Evolutionary conservation across 768 basidiomycete genomes (phyloP).

Genomic region (Cyathus striatus): DNA sequence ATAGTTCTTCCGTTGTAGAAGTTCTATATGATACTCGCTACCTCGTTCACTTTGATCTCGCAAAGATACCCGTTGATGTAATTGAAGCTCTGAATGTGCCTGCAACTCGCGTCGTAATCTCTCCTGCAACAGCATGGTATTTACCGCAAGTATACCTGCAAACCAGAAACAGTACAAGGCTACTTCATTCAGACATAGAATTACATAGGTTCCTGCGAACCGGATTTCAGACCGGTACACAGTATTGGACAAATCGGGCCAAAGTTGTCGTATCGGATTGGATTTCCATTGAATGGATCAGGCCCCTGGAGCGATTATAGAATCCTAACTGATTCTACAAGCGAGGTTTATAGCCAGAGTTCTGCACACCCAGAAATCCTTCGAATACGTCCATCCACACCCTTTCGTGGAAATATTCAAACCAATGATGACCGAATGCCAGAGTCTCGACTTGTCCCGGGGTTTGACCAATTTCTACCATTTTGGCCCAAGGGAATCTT

Average conservation of each 20-base stretch:
- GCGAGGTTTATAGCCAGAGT: not conserved
- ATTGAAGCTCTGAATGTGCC: constrained; percentile 15
- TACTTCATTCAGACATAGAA: too few relatives aligned
- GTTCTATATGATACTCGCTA: constrained; percentile 68
- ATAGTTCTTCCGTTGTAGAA: constrained; percentile 20
- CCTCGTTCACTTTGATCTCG: constrained; percentile 40
- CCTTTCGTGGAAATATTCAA: constrained; percentile 37
- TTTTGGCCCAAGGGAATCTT: constrained; percentile 29
- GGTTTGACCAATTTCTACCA: constrained; percentile 22
- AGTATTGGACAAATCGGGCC: not conserved
- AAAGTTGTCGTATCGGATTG: constrained; percentile 23
- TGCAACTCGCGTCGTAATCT: constrained; percentile 14
- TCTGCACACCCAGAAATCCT: constrained; percentile 23
- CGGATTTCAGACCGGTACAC: too few relatives aligned
- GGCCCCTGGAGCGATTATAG: constrained; percentile 28
- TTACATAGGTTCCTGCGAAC: too few relatives aligned
- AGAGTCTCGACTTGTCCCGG: constrained; percentile 29
- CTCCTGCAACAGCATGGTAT: constrained; percentile 37
- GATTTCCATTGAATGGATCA: constrained; percentile 38
- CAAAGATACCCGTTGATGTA: constrained; percentile 35
- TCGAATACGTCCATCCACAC: constrained; percentile 35
- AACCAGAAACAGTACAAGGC: too few relatives aligned
- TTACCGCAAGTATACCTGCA: constrained; percentile 47
- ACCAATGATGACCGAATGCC: constrained; percentile 40
- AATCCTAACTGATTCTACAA: not conserved